Conservation (phyloP, 2,329 filamentous ascomycete species). For the Colletotrichum sp. region DNA sequence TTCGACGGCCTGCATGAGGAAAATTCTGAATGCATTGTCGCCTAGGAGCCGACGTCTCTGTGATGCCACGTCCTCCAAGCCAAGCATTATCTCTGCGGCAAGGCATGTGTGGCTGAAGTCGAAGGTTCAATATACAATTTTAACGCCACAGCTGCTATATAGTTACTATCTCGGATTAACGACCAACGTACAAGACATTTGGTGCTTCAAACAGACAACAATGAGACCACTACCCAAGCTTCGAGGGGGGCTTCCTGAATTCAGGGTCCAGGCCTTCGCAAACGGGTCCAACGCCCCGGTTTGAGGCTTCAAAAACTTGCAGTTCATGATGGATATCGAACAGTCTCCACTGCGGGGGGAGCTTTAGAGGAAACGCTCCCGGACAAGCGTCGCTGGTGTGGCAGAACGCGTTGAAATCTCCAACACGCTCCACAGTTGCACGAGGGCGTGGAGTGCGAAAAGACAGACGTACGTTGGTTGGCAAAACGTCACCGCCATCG, state of each 20-base stretch:
- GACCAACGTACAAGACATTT: neutral
- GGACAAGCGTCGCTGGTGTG: neutral
- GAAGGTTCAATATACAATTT: neutral
- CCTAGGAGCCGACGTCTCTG: neutral
- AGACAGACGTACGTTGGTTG: neutral
- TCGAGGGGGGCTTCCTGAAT: neutral
- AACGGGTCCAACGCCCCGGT: constrained; percentile 2
- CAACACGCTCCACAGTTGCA: constrained; percentile 7
- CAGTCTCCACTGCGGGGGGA: constrained; percentile 14
- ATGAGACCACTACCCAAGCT: neutral
- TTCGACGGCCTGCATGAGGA: neutral
- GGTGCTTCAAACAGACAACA: neutral
- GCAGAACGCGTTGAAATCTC: constrained; percentile 3
- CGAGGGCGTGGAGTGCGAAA: neutral
- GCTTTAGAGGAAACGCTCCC: neutral
- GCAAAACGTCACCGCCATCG: neutral
- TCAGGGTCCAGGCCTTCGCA: constrained; percentile 13
- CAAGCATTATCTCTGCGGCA: neutral
- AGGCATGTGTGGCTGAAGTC: neutral
- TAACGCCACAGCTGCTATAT: neutral
- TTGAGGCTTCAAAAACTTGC: constrained; percentile 16
- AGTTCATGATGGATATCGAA: constrained; percentile 7
- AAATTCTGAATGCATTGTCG: neutral
- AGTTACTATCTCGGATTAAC: neutral
- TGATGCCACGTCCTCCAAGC: neutral